These are phyloP conservation scores for Cladosporium oxysporum DNA, from an alignment of 2,329 filamentous ascomycete species.

Conservation along the genomic window DNA sequence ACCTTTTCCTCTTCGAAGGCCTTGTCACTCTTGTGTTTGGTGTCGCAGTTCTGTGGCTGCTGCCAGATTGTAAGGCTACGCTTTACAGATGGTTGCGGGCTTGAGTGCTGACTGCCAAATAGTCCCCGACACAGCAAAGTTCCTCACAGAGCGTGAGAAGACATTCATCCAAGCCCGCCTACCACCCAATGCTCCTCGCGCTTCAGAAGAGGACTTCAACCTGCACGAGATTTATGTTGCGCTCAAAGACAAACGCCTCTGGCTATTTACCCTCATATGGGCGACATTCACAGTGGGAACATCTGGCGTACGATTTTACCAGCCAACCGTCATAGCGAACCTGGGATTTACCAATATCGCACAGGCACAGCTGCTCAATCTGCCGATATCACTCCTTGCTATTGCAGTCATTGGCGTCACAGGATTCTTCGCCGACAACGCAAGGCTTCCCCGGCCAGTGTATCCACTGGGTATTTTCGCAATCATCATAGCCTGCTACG, in stretches of 20 bases:
- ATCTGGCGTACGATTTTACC: conserved; percentile 47
- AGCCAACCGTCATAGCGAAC: conserved; percentile 42
- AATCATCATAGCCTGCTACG: conserved; percentile 22
- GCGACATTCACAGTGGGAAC: conserved; percentile 51
- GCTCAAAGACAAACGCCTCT: conserved; percentile 45
- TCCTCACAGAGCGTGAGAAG: conserved; percentile 48
- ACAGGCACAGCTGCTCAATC: conserved; percentile 23
- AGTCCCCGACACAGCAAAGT: conserved; percentile 32
- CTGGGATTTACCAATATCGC: conserved; percentile 23
- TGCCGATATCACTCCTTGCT: conserved; percentile 22
- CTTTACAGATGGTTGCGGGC: neutral
- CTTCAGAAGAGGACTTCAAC: conserved; percentile 45
- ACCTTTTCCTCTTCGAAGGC: conserved; percentile 41
- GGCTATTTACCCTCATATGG: conserved; percentile 51
- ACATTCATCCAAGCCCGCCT: conserved; percentile 52
- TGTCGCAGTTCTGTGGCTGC: conserved; percentile 52
- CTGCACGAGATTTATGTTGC: conserved; percentile 43
- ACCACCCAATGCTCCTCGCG: conserved; percentile 46
- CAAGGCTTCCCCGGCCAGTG: conserved; percentile 11
- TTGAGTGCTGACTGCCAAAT: neutral
- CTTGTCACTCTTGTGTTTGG: conserved; percentile 51
- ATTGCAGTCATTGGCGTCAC: conserved; percentile 21
- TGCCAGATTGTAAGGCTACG: conserved; percentile 52
- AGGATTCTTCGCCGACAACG: conserved; percentile 20
- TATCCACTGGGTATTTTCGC: conserved; percentile 13